These are phyloP conservation scores for Echites panduratus DNA, from an alignment of 257 asterid genomes.

Conservation along the genomic window DNA sequence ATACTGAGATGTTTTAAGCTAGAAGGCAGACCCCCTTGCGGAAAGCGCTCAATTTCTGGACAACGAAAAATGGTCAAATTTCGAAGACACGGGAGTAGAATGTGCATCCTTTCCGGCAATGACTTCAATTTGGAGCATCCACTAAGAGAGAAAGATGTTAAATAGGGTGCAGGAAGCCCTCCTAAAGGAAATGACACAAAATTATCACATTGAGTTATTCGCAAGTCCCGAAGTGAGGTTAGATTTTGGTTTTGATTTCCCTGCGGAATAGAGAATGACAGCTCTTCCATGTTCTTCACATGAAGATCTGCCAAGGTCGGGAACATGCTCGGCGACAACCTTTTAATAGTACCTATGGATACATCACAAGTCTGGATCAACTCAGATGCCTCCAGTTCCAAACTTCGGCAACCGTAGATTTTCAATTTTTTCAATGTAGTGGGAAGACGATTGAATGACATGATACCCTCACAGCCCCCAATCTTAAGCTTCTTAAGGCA, in stretches of 20 bases:
- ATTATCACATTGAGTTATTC: too few relatives aligned
- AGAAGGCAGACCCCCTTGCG: too few relatives aligned
- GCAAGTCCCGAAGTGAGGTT: too few relatives aligned
- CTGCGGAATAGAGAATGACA: too few relatives aligned
- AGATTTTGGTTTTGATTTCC: too few relatives aligned
- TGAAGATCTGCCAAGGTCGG: neutral
- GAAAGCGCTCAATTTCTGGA: neutral
- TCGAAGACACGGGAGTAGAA: constrained; percentile 5
- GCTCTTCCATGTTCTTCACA: too few relatives aligned
- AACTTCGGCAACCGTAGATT: accelerated
- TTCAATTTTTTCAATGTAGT: accelerated
- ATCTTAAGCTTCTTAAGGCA: constrained; percentile 1
- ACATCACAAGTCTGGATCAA: too few relatives aligned
- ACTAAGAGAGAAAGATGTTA: accelerated
- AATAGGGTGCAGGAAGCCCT: neutral
- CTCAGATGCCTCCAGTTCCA: neutral
- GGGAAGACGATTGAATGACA: neutral
- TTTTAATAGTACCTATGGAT: too few relatives aligned
- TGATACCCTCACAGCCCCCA: too few relatives aligned
- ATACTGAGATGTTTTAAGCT: too few relatives aligned
- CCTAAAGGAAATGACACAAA: neutral
- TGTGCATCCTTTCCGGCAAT: constrained; percentile 10
- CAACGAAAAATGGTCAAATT: accelerated
- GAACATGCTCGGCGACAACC: neutral
- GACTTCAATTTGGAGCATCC: neutral